Evolutionary conservation across 495 filamentous ascomycete species (phyloP).

Genomic region (Penicillium canariense): DNA sequence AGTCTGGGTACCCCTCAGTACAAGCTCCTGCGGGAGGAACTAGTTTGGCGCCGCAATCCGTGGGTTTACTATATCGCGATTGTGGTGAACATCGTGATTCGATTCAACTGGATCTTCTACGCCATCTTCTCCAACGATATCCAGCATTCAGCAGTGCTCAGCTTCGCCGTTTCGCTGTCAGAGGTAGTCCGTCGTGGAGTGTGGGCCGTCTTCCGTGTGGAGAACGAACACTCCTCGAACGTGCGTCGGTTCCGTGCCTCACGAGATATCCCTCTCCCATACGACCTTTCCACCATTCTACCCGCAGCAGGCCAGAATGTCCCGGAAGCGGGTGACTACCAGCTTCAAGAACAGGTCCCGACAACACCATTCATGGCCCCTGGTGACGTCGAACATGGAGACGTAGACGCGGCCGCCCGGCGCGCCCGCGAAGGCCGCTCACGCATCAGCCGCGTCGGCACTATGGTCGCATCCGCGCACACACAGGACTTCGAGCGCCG

Average conservation of each 20-base stretch:
- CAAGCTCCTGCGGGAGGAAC: slow-evolving; percentile 71
- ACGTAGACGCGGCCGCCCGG: slow-evolving; percentile 18
- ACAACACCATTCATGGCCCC: slow-evolving; percentile 22
- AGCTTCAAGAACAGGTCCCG: slow-evolving; percentile 31
- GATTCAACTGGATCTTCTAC: slow-evolving; percentile 96
- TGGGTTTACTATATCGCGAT: slow-evolving; percentile 87
- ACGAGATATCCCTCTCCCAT: slow-evolving; percentile 78
- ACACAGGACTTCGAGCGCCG: slow-evolving; percentile 84
- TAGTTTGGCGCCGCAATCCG: slow-evolving; percentile 69
- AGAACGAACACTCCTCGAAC: slow-evolving; percentile 93
- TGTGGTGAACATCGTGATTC: slow-evolving; percentile 78
- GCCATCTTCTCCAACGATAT: slow-evolving; percentile 72
- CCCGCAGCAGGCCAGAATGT: slow-evolving; percentile 21
- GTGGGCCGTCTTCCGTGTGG: slow-evolving; percentile 90
- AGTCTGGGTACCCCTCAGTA: slow-evolving; percentile 76
- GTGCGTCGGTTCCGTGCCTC: slow-evolving; percentile 81
- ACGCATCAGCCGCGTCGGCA: slow-evolving; percentile 50
- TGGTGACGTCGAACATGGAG: slow-evolving; percentile 32
- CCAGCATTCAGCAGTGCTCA: slow-evolving; percentile 76
- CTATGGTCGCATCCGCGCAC: slow-evolving; percentile 71
- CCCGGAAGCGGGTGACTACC: slow-evolving; percentile 21
- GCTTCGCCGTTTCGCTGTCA: slow-evolving; percentile 70
- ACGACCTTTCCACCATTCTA: slow-evolving; percentile 50
- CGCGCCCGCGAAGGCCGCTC: slow-evolving; percentile 28
- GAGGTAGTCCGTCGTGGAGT: slow-evolving; percentile 81